Evolutionary conservation across 2,329 filamentous ascomycete species (phyloP).

Genomic region (Aspergillus quadrilineatus): DNA sequence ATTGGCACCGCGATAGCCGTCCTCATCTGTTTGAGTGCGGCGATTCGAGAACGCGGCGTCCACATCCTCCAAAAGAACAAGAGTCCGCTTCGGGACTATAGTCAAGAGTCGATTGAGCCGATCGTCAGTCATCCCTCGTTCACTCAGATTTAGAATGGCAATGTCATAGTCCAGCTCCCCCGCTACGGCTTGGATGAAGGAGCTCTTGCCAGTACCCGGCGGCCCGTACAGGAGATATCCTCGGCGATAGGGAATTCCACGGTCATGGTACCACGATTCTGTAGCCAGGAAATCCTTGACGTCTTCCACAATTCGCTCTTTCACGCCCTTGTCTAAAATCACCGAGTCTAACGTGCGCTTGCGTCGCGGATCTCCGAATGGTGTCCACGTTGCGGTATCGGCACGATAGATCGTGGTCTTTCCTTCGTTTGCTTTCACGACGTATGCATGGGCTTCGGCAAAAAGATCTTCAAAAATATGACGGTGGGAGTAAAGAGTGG

Average conservation of each 20-base stretch:
- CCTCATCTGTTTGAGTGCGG: constrained; percentile 65
- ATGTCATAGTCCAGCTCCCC: constrained; percentile 92
- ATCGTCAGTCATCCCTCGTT: constrained; percentile 86
- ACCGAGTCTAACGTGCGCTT: constrained; percentile 89
- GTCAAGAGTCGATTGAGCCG: constrained; percentile 81
- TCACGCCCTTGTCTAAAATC: constrained; percentile 77
- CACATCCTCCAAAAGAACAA: constrained; percentile 84
- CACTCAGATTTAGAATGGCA: constrained; percentile 86
- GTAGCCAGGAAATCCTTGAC: constrained; percentile 77
- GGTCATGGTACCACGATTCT: constrained; percentile 85
- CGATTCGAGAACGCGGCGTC: constrained; percentile 88
- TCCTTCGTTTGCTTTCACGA: constrained; percentile 77
- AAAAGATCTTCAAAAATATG: constrained; percentile 91
- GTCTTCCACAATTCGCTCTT: constrained; percentile 76
- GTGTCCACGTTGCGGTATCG: constrained; percentile 78
- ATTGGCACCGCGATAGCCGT: constrained; percentile 82
- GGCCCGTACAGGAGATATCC: constrained; percentile 88
- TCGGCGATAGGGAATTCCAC: constrained; percentile 88
- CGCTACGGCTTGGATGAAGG: constrained; percentile 92
- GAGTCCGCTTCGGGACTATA: constrained; percentile 76
- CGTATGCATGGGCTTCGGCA: constrained; percentile 77
- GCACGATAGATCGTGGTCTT: constrained; percentile 91
- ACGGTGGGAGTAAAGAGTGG: constrained; percentile 84
- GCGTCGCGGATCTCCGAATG: constrained; percentile 77
- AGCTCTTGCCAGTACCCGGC: constrained; percentile 89